Percentiles rank a stretch among this genome's conserved stretches.
Evolutionary conservation across 179 eudicot genomes (phyloP).

Genomic region (Beta corolliflora): DNA sequence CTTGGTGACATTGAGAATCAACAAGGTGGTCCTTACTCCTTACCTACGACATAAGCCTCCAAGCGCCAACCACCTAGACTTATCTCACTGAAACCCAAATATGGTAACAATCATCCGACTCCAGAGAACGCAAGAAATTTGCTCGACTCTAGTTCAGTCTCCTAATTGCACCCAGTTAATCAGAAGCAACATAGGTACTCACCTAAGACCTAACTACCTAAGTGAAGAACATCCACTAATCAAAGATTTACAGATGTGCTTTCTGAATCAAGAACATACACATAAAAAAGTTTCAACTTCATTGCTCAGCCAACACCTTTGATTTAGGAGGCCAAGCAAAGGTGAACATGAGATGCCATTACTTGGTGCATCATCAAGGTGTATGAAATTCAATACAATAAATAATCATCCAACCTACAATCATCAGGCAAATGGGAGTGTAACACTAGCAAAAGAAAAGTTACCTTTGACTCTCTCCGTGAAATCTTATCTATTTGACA

Average conservation of each 20-base stretch:
- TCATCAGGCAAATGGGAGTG: slow-evolving; percentile 9
- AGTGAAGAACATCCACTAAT: neutral
- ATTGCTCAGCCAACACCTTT: neutral
- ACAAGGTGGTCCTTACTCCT: neutral
- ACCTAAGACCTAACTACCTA: neutral
- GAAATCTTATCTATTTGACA: slow-evolving; percentile 83
- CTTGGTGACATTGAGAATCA: neutral
- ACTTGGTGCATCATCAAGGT: neutral
- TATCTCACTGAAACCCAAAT: neutral
- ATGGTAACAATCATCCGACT: neutral
- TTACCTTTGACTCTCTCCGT: slow-evolving; percentile 81
- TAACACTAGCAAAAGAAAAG: slow-evolving; percentile 3
- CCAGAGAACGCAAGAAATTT: neutral
- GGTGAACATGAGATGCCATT: neutral
- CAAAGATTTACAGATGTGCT: neutral
- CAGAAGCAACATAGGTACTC: slow-evolving; percentile 1
- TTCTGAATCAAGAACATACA: neutral
- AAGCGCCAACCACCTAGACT: too few species aligned
- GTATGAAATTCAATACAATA: neutral
- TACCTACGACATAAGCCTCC: neutral
- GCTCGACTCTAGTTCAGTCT: neutral
- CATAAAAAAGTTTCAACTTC: neutral
- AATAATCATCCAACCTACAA: neutral
- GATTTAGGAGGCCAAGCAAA: neutral
- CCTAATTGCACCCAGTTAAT: neutral